These are phyloP conservation scores for Amphibolis antarctica DNA, from an alignment of 106 monocot species.

Conservation along the genomic window DNA sequence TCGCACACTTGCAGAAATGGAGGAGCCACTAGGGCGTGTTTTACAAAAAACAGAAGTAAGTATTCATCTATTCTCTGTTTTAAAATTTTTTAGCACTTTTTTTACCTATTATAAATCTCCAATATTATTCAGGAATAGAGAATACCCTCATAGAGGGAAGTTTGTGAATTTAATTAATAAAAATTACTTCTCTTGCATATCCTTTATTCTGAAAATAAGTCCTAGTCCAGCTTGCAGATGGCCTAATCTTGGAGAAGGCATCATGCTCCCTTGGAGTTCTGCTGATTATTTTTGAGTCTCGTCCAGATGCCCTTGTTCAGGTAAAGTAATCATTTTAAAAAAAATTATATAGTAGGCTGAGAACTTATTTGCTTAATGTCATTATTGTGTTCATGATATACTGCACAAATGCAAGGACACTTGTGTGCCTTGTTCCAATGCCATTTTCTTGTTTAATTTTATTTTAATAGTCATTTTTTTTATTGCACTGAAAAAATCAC, in stretches of 20 bases:
- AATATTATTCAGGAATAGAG: too few relatives aligned
- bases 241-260: constrained; percentile 70
- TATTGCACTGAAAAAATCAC: too few relatives aligned
- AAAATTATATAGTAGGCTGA: too few relatives aligned
- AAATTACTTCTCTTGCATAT: neutral
- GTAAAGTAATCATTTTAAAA: constrained; percentile 17
- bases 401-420: too few relatives aligned
- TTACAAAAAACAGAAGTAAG: constrained; percentile 60
- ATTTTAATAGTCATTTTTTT: too few relatives aligned
- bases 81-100: neutral
- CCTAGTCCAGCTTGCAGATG: constrained; percentile 59
- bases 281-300: constrained; percentile 85
- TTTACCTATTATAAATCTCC: too few relatives aligned
- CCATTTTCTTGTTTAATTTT: too few relatives aligned
- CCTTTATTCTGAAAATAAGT: neutral
- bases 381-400: too few relatives aligned
- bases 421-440: too few relatives aligned
- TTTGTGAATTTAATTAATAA: too few relatives aligned
- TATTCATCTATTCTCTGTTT: neutral
- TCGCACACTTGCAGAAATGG: constrained; percentile 81
- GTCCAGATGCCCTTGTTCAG: constrained; percentile 97
- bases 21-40: constrained; percentile 67
- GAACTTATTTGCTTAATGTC: too few relatives aligned
- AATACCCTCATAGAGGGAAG: too few relatives aligned
- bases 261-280: constrained; percentile 77